Evolutionary conservation across 257 asterid species (phyloP).

Genomic region (Solanum sitiens): DNA sequence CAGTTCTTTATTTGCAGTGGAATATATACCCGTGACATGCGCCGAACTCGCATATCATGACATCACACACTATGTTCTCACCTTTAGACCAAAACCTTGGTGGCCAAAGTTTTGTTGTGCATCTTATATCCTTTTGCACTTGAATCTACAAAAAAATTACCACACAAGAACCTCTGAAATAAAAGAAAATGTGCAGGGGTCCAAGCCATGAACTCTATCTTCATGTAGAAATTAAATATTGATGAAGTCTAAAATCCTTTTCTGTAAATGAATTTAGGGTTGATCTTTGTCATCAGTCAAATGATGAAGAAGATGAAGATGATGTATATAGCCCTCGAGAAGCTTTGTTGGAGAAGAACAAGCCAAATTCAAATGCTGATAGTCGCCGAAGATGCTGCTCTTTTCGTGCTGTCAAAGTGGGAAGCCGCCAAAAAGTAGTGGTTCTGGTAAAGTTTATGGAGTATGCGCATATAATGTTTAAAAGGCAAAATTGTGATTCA

Average conservation of each 20-base stretch:
- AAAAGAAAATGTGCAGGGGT: not conserved
- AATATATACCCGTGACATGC: not conserved
- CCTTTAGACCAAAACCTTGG: not conserved
- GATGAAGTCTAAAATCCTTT: not conserved
- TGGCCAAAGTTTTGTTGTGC: not conserved
- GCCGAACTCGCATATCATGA: not conserved
- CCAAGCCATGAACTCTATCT: not conserved
- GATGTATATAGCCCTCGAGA: constrained; percentile 52
- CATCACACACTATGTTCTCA: not conserved
- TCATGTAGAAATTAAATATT: not conserved
- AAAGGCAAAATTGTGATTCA: not conserved
- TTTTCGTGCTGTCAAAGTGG: constrained; percentile 36
- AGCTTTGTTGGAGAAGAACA: constrained; percentile 56
- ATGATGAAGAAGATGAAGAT: constrained; percentile 80
- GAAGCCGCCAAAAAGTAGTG: constrained; percentile 91
- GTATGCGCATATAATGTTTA: not conserved
- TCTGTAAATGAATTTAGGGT: constrained; percentile 52
- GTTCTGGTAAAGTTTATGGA: constrained; percentile 42
- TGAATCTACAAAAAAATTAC: not conserved
- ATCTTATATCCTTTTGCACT: not conserved
- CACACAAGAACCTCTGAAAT: not conserved
- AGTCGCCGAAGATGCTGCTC: constrained; percentile 52
- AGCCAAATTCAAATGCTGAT: constrained; percentile 22
- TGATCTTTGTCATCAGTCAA: constrained; percentile 89
- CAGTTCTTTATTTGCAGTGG: not conserved